phyloP scores from a whole-genome alignment of 2,329 filamentous ascomycete species.

The Fusarium liriodendri region DNA sequence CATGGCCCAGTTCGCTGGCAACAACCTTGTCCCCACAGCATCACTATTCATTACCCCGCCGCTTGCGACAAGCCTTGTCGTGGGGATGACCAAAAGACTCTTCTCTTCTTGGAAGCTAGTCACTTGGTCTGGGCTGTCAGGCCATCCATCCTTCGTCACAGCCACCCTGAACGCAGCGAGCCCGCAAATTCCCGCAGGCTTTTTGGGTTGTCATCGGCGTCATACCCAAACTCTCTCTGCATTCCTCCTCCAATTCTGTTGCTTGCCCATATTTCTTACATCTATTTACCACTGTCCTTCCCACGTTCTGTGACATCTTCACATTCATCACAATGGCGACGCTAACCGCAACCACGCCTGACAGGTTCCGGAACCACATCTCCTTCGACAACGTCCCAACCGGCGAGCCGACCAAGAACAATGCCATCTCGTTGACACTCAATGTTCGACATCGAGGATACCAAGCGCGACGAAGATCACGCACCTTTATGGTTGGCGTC shows the following conservation, averaged over 20 bases:
- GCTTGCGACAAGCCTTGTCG: conserved; percentile 40
- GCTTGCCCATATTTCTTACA: neutral
- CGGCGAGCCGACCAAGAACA: conserved; percentile 69
- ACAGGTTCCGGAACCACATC: conserved; percentile 69
- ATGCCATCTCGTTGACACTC: conserved; percentile 78
- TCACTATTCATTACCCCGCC: conserved; percentile 42
- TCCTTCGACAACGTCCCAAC: conserved; percentile 70
- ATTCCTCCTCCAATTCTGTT: neutral
- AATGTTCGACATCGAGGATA: conserved; percentile 90
- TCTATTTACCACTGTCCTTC: conserved; percentile 20
- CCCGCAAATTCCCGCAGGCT: conserved; percentile 44
- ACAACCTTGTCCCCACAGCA: conserved; percentile 39
- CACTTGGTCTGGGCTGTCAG: conserved; percentile 43
- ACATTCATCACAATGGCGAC: conserved; percentile 50
- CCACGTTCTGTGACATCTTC: conserved; percentile 24
- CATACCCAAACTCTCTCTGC: conserved; percentile 13
- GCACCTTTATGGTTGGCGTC: conserved; percentile 90
- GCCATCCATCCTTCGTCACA: conserved; percentile 42
- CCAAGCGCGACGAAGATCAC: conserved; percentile 80
- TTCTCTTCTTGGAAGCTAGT: conserved; percentile 31
- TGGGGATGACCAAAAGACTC: conserved; percentile 40
- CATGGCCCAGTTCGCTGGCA: conserved; percentile 27
- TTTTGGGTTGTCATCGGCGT: conserved; percentile 11
- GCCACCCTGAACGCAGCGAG: conserved; percentile 33
- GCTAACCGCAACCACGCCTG: conserved; percentile 55